Conservation (phyloP, 768 basidiomycete species). For the Phaeotremella fagi region DNA sequence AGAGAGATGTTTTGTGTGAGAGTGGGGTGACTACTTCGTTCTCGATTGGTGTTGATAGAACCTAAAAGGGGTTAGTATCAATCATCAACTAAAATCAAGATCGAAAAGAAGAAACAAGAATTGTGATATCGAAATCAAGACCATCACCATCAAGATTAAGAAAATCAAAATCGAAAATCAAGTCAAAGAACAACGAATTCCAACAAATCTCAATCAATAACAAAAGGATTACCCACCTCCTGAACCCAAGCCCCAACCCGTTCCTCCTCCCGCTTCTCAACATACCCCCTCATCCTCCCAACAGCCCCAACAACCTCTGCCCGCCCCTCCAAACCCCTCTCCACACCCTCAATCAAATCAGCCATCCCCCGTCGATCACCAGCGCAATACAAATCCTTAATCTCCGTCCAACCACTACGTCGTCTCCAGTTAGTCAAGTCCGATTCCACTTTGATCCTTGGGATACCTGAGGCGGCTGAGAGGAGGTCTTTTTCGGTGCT, state of each 20-base stretch:
- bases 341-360: constrained; percentile 17
- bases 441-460: constrained; percentile 22
- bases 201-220: too few relatives aligned
- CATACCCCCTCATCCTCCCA: constrained; percentile 23
- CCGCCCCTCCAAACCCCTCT: constrained; percentile 13
- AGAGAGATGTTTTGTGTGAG: neutral
- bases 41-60: too few relatives aligned
- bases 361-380: constrained; percentile 19
- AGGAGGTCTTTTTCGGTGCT: constrained; percentile 18
- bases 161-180: neutral
- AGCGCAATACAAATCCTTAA: constrained; percentile 18
- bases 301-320: constrained; percentile 15
- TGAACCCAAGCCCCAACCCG: constrained; percentile 33
- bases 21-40: neutral
- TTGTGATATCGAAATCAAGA: too few relatives aligned
- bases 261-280: constrained; percentile 24
- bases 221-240: constrained; percentile 27
- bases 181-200: too few relatives aligned
- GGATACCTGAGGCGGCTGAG: constrained; percentile 15
- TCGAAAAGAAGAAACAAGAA: too few relatives aligned
- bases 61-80: neutral
- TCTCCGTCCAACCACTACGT: constrained; percentile 32
- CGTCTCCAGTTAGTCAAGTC: constrained; percentile 41
- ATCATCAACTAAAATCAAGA: too few relatives aligned
- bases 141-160: neutral